These are phyloP conservation scores for Larix kaempferi DNA, from an alignment of 75 land plant species.

Conservation along the genomic window DNA sequence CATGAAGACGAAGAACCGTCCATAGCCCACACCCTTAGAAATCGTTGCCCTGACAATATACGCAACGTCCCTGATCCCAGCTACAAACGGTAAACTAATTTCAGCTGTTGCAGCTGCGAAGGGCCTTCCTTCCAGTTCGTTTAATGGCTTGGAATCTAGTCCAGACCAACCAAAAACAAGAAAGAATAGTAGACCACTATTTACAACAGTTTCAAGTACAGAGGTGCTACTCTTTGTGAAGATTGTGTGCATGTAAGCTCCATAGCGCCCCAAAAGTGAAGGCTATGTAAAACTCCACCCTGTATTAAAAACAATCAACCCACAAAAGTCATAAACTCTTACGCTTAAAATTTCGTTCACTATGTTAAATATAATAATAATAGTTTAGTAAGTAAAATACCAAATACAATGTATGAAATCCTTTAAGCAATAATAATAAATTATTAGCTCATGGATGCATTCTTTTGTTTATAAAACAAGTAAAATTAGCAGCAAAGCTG, in stretches of 20 bases:
- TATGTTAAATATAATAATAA: too few relatives aligned
- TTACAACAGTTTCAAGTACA: conserved; percentile 75
- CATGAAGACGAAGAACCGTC: conserved; percentile 76
- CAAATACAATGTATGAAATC: too few relatives aligned
- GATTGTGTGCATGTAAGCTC: conserved; percentile 29
- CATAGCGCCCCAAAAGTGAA: conserved; percentile 57
- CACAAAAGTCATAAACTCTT: too few relatives aligned
- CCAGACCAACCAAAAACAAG: conserved; percentile 76
- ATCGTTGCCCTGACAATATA: conserved; percentile 46
- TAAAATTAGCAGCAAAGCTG: too few relatives aligned
- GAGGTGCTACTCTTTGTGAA: conserved; percentile 57
- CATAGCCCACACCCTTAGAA: conserved; percentile 29
- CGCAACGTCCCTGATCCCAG: conserved; percentile 55
- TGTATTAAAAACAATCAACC: background rate
- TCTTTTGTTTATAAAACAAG: too few relatives aligned
- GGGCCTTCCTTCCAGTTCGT: conserved; percentile 56
- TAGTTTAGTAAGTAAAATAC: too few relatives aligned
- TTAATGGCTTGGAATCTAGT: conserved; percentile 48
- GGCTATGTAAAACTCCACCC: conserved; percentile 82
- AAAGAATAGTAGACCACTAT: conserved; percentile 76
- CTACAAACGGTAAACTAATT: conserved; percentile 56
- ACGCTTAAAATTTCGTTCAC: too few relatives aligned
- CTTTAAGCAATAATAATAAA: too few relatives aligned
- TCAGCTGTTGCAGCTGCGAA: conserved; percentile 57
- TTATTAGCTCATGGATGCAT: too few relatives aligned